phyloP scores from a whole-genome alignment of 129 eudicot genomes.

The carrot (Daucus carota) region DNA sequence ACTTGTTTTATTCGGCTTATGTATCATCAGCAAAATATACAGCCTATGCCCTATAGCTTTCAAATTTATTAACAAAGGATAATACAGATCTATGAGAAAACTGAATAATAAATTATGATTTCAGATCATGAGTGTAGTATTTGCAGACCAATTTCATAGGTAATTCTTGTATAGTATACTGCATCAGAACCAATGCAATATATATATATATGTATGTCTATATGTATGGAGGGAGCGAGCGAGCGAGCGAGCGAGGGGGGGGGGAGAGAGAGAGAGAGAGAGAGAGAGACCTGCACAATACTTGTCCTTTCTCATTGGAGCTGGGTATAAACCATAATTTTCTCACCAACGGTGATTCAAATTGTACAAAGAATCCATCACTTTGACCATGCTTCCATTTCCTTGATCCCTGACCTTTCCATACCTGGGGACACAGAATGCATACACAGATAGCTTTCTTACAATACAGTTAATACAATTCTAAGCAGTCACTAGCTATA shows the following conservation, averaged over 20 bases:
- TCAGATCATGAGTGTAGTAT: not conserved
- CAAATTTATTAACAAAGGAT: not conserved
- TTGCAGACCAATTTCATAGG: not conserved
- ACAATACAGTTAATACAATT: not conserved
- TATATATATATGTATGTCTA: not conserved
- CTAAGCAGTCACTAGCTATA: not conserved
- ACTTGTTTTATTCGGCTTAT: not conserved
- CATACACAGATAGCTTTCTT: not conserved
- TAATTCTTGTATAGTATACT: not conserved
- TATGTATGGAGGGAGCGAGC: not conserved
- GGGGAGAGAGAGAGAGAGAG: slow-evolving; percentile 4
- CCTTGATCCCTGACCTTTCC: slow-evolving; percentile 97
- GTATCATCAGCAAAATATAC: not conserved
- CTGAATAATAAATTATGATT: not conserved
- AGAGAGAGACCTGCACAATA: slow-evolving; percentile 74
- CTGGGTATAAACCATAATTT: slow-evolving; percentile 88
- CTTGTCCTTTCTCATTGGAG: slow-evolving; percentile 69
- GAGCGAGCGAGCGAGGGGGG: not conserved
- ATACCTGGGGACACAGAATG: slow-evolving; percentile 39
- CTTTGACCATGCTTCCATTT: slow-evolving; percentile 94
- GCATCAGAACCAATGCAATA: not conserved
- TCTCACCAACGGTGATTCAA: slow-evolving; percentile 60
- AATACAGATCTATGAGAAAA: not conserved
- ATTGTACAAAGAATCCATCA: slow-evolving; percentile 90
- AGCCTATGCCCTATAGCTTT: too few relatives aligned